phyloP scores from a whole-genome alignment of 2,329 filamentous ascomycete species.

The Clonostachys rosea region DNA sequence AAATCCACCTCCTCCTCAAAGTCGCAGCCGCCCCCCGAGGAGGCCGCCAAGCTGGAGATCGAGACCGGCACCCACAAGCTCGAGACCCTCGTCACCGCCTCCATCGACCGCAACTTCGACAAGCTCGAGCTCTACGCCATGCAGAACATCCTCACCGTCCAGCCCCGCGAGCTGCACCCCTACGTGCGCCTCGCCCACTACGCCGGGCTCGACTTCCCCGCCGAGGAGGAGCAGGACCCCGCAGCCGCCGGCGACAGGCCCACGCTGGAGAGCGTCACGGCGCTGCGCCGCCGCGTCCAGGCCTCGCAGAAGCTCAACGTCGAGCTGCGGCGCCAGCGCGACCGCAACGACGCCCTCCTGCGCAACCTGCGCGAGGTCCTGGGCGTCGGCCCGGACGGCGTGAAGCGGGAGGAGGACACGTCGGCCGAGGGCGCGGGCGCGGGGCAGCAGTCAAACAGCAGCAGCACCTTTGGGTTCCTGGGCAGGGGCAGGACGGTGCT shows the following conservation, averaged over 20 bases:
- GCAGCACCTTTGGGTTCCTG: slow-evolving; percentile 49
- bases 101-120: slow-evolving; percentile 82
- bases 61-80: slow-evolving; percentile 84
- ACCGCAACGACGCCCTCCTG: slow-evolving; percentile 69
- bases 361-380: slow-evolving; percentile 49
- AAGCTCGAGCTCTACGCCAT: slow-evolving; percentile 86
- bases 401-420: slow-evolving; percentile 3
- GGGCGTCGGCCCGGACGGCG: slow-evolving; percentile 18
- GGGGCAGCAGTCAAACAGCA: neutral
- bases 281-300: slow-evolving; percentile 68
- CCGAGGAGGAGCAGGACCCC: neutral
- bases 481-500: slow-evolving; percentile 43
- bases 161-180: slow-evolving; percentile 57
- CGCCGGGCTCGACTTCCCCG: slow-evolving; percentile 54
- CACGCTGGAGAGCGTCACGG: slow-evolving; percentile 63
- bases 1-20: slow-evolving; percentile 2
- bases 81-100: slow-evolving; percentile 75
- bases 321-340: slow-evolving; percentile 64
- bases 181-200: slow-evolving; percentile 87
- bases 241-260: slow-evolving; percentile 22
- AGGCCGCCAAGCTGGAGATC: slow-evolving; percentile 59
- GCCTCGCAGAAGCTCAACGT: slow-evolving; percentile 75
- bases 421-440: slow-evolving; percentile 1
- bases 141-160: slow-evolving; percentile 73
- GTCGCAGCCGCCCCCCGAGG: slow-evolving; percentile 20